Conservation (phyloP, 768 basidiomycete genomes). For the Candolleomyces efflorescens region DNA sequence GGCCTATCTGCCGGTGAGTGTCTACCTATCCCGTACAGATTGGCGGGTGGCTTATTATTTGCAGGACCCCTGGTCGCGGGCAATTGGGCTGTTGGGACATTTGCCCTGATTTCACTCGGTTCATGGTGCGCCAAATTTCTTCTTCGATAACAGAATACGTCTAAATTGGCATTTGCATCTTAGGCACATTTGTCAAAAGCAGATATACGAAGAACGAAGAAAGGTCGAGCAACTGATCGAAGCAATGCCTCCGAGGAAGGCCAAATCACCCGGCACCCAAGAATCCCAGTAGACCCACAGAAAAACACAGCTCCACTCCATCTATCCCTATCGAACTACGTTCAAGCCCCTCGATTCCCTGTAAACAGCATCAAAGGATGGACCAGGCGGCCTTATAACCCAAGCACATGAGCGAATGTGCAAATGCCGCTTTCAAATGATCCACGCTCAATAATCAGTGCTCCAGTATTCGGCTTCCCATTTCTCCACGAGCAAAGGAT, state of each 20-base stretch:
- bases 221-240: slow-evolving; percentile 56
- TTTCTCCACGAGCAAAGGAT: slow-evolving; percentile 69
- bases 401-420: not conserved
- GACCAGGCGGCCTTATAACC: not conserved
- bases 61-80: slow-evolving; percentile 62
- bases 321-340: not conserved
- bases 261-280: slow-evolving; percentile 26
- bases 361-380: not conserved
- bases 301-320: not conserved
- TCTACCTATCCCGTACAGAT: not conserved
- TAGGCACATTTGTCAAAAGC: slow-evolving; percentile 65
- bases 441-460: not conserved
- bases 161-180: not conserved
- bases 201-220: slow-evolving; percentile 48
- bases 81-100: slow-evolving; percentile 79
- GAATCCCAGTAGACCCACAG: not conserved
- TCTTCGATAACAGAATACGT: not conserved
- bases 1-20: slow-evolving; percentile 59
- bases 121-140: slow-evolving; percentile 53
- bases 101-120: slow-evolving; percentile 59
- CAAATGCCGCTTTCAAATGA: not conserved
- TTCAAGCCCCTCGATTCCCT: not conserved
- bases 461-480: slow-evolving; percentile 70
- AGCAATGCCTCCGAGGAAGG: slow-evolving; percentile 51
- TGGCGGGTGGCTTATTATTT: not conserved